Base-by-base conservation (phyloP, 495 filamentous ascomycete species). In the Annulohypoxylon moriforme region DNA sequence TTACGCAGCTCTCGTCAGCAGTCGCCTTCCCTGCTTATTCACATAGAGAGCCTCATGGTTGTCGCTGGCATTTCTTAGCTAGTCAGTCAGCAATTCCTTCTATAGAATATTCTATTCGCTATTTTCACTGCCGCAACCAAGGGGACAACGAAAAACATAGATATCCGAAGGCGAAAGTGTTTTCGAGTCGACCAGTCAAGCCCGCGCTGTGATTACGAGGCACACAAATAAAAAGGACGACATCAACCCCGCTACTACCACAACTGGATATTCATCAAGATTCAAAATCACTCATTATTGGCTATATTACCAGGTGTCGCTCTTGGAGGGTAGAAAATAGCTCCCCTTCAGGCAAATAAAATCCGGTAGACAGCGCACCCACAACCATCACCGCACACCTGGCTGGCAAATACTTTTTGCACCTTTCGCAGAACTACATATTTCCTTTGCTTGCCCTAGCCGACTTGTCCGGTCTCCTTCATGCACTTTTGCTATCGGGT, bases 301-400 rank as follows among this genome's bases (percentile, higher is more conserved):
- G 71, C 24, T 63, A 67, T 67, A 62, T 61, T 62, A 50, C 14
- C 36, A 71, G 63, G 29, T 53, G 36, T 36, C 46, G 24, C 14
- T 55, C 60, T 61, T 68, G 66, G 66, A 67, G 66, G 66, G 71
- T 65, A 66, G 57, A 67, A 29, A 34, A 46, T 33, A 52, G 36
- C 56, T 59, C 71, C 61, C 58, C 66, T 73, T 69, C 66, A 69
- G 71, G 71, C 71, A 73, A 59, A 73, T 66, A 69, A 62, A 69
- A 69, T 49, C 67, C 57, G 72, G 49, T 59, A 74, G 47, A 38
- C 55, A 53, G 34, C 69, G 46, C 69, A 65, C 42, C 71, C 36
- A 53, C 67, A 60, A 57, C 18, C 36, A 68, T 50, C 34, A 61
- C 34, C 63, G 46, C 57, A 46, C 61, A 69, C 56, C 64, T 55